These are phyloP conservation scores for Ustanciosporium gigantosporum DNA, from an alignment of 1,284 basidiomycete genomes.

Conservation along the genomic window DNA sequence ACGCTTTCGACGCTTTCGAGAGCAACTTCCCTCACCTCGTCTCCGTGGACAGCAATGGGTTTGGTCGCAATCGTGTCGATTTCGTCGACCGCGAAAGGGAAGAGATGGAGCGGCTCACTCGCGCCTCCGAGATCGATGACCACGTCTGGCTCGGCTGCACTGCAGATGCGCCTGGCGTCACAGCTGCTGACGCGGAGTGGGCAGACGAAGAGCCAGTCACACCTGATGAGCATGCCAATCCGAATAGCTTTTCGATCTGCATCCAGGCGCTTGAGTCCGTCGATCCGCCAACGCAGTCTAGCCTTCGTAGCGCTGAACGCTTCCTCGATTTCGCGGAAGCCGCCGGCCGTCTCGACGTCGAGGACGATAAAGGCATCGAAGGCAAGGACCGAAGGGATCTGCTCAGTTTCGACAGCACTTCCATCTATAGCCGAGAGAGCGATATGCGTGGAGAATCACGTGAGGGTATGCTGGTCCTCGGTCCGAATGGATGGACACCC, in stretches of 20 bases:
- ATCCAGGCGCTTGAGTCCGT: conserved; percentile 64
- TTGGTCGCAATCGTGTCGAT: conserved; percentile 63
- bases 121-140: conserved; percentile 75
- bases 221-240: conserved; percentile 65
- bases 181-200: neutral
- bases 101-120: conserved; percentile 85
- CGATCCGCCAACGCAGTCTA: conserved; percentile 66
- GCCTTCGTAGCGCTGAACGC: conserved; percentile 66
- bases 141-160: conserved; percentile 64
- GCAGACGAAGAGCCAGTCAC: conserved; percentile 28
- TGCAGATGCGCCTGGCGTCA: conserved; percentile 37
- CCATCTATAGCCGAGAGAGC: neutral
- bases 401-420: neutral
- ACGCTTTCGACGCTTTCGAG: conserved; percentile 67
- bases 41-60: conserved; percentile 65
- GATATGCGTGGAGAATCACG: conserved; percentile 11
- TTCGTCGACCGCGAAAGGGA: conserved; percentile 72
- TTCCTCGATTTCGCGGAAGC: conserved; percentile 69
- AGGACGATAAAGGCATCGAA: conserved; percentile 70
- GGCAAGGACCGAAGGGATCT: neutral
- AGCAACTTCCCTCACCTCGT: conserved; percentile 64
- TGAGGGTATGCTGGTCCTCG: conserved; percentile 43
- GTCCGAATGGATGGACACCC: conserved; percentile 53
- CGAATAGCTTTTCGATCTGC: conserved; percentile 76
- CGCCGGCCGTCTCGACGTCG: conserved; percentile 64